These are phyloP conservation scores for Lepidium africanum DNA, from an alignment of 345 rosid species.

Conservation along the genomic window DNA sequence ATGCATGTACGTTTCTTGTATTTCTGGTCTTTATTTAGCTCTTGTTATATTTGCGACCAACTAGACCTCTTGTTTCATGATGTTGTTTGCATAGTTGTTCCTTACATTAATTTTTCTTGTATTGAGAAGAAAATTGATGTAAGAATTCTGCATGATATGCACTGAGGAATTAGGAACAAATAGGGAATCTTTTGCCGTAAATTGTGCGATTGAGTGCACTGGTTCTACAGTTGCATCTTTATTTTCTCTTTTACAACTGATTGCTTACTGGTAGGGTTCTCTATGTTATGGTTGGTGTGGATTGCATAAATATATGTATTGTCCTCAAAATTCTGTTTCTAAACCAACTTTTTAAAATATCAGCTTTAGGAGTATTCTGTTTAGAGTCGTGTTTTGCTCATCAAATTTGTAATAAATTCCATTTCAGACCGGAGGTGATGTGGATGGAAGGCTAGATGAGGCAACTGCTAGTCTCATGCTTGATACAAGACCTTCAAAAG, in stretches of 20 bases:
- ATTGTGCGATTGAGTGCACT: neutral
- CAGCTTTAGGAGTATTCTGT: neutral
- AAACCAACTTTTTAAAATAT: neutral
- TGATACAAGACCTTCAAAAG: conserved; percentile 94
- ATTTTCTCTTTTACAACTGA: neutral
- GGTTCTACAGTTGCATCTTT: neutral
- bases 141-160: neutral
- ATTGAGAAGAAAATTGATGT: neutral
- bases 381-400: conserved; percentile 12
- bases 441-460: conserved; percentile 88
- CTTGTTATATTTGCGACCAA: neutral
- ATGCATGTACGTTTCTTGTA: conserved; percentile 47
- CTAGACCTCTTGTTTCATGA: neutral
- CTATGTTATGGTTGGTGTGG: neutral
- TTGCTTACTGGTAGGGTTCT: conserved; percentile 1
- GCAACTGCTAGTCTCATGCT: conserved; percentile 82
- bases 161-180: neutral
- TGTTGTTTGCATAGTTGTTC: conserved; percentile 1
- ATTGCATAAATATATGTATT: neutral
- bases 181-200: neutral
- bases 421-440: conserved; percentile 61
- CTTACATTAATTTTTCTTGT: neutral
- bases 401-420: conserved; percentile 4
- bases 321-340: neutral
- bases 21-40: neutral